Evolutionary conservation across 2,329 filamentous ascomycete species (phyloP).

Genomic region (Cladosporium sphaerospermum): DNA sequence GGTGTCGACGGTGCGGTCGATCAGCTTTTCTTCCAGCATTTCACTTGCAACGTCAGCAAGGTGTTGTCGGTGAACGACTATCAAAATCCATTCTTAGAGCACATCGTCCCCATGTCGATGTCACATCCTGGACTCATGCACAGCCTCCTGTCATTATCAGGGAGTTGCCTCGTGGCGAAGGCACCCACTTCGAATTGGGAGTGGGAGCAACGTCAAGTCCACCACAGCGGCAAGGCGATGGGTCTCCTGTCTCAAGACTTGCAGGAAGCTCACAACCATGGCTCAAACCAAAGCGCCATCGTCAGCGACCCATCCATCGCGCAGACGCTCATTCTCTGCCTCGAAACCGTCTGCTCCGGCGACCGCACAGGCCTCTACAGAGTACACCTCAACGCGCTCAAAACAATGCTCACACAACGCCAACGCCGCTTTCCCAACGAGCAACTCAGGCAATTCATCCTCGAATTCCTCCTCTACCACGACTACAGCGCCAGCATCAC

Average conservation of each 20-base stretch:
- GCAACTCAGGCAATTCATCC: constrained; percentile 64
- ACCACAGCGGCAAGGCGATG: constrained; percentile 45
- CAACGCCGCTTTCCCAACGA: constrained; percentile 45
- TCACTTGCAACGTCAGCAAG: constrained; percentile 69
- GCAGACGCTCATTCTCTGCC: constrained; percentile 52
- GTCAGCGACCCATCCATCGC: constrained; percentile 51
- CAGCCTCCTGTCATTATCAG: constrained; percentile 75
- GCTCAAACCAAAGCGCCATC: constrained; percentile 3
- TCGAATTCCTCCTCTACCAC: constrained; percentile 81
- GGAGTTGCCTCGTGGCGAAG: constrained; percentile 60
- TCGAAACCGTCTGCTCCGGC: constrained; percentile 57
- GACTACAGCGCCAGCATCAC: constrained; percentile 55
- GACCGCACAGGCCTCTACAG: constrained; percentile 64
- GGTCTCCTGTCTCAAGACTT: constrained; percentile 20
- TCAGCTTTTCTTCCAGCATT: constrained; percentile 75
- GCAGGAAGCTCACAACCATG: constrained; percentile 4
- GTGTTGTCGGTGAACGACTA: constrained; percentile 75
- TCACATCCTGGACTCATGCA: constrained; percentile 82
- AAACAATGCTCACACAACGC: constrained; percentile 58
- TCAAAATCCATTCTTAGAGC: constrained; percentile 78
- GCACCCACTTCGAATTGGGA: constrained; percentile 40
- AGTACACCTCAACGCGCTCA: constrained; percentile 71
- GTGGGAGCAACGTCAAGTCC: constrained; percentile 49
- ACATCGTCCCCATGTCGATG: constrained; percentile 74
- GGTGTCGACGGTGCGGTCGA: constrained; percentile 77